Percentiles rank a stretch among this genome's conserved stretches.
phyloP scores from a whole-genome alignment of 1,139 yeast species.

The Candida glucosophila region DNA sequence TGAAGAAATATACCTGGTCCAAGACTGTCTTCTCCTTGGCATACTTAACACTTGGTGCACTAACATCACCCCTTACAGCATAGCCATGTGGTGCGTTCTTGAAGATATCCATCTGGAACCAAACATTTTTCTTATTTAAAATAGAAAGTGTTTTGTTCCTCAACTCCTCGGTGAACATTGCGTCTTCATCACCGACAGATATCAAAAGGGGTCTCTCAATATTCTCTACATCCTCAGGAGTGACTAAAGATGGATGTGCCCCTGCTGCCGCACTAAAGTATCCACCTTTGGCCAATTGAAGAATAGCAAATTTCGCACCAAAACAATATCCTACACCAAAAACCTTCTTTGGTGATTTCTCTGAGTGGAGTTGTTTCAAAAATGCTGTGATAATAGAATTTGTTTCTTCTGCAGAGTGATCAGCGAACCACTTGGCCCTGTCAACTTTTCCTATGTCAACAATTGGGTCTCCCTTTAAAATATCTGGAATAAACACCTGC shows the following conservation, averaged over 20 bases:
- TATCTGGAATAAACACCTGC: slow-evolving; percentile 67
- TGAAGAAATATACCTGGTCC: slow-evolving; percentile 41
- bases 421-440: slow-evolving; percentile 41
- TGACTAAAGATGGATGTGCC: slow-evolving; percentile 75
- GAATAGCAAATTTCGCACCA: slow-evolving; percentile 66
- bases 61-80: slow-evolving; percentile 66
- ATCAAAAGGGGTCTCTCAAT: slow-evolving; percentile 55
- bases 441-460: slow-evolving; percentile 55
- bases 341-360: slow-evolving; percentile 41
- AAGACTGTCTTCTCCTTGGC: slow-evolving; percentile 62
- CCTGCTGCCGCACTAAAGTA: slow-evolving; percentile 53
- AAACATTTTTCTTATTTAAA: slow-evolving; percentile 34
- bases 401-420: slow-evolving; percentile 44
- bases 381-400: slow-evolving; percentile 31
- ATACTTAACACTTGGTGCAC: slow-evolving; percentile 44
- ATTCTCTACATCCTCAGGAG: slow-evolving; percentile 53
- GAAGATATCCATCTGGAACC: slow-evolving; percentile 53
- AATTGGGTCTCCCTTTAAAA: slow-evolving; percentile 44
- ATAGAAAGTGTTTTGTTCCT: slow-evolving; percentile 53
- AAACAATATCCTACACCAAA: slow-evolving; percentile 74
- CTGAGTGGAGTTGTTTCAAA: slow-evolving; percentile 32
- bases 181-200: slow-evolving; percentile 66
- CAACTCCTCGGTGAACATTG: slow-evolving; percentile 50
- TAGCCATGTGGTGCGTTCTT: slow-evolving; percentile 66
- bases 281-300: slow-evolving; percentile 41